Percentiles rank a stretch among this genome's conserved stretches.
Conservation (phyloP, 139 green algal genomes). For the Tetradesmus lagerheimii region DNA sequence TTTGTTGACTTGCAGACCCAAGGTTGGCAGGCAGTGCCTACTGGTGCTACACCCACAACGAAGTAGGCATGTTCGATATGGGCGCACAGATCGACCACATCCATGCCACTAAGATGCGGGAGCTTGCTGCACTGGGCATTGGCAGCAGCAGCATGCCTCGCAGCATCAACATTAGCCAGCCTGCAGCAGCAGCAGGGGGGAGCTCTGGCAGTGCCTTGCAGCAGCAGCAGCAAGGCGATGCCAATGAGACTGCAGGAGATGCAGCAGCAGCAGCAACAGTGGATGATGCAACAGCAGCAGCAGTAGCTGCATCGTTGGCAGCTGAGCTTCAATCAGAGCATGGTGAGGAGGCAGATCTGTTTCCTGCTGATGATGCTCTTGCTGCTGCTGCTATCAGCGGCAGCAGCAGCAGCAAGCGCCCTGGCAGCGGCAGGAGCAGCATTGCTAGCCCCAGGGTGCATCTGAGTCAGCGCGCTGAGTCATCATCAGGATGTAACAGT, state of each 20-base stretch:
- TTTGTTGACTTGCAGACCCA: conserved; percentile 60
- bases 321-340: not conserved
- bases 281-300: not conserved
- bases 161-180: not conserved
- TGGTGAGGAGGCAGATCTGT: not conserved
- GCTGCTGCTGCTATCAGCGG: not conserved
- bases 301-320: not conserved
- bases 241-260: not conserved
- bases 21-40: conserved; percentile 69
- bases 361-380: not conserved
- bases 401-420: not conserved
- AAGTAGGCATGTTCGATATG: conserved; percentile 85
- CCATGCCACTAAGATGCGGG: conserved; percentile 61
- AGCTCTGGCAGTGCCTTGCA: not conserved
- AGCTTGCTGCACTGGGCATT: conserved; percentile 2
- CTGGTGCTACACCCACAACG: conserved; percentile 93
- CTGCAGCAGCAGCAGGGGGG: not conserved
- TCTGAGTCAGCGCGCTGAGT: not conserved
- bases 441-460: not conserved
- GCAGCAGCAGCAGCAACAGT: not conserved
- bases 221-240: not conserved
- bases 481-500: not conserved
- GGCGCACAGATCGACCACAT: conserved; percentile 84
- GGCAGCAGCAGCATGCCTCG: not conserved
- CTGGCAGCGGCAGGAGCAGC: conserved; percentile 3